These are phyloP conservation scores for Pilobolus umbonatus DNA, from an alignment of 192 early-diverging fungal species.

Conservation along the genomic window DNA sequence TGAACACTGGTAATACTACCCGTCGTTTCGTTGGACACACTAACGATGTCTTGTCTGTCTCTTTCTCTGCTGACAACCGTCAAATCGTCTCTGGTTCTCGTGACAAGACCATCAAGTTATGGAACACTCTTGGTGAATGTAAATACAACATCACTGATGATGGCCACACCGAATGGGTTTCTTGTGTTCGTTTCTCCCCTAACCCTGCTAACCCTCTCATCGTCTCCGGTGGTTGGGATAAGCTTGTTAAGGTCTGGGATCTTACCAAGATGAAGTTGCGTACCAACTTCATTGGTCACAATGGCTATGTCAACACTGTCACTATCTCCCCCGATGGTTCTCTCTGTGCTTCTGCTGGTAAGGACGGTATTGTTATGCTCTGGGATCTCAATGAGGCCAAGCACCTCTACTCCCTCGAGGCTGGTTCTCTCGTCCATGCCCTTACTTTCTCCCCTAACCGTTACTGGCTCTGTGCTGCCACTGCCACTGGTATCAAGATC, in stretches of 20 bases:
- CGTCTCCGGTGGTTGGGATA: constrained; percentile 98
- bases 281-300: constrained; percentile 99
- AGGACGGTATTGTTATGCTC: constrained; percentile 98
- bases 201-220: constrained; percentile 98
- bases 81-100: constrained; percentile 98
- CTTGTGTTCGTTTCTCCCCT: constrained; percentile 98
- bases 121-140: constrained; percentile 99
- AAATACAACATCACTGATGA: constrained; percentile 97
- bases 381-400: constrained; percentile 99
- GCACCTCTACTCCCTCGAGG: constrained; percentile 99
- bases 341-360: constrained; percentile 98
- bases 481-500: constrained; percentile 93
- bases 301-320: constrained; percentile 95
- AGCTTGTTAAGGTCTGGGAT: constrained; percentile 99
- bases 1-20: constrained; percentile 92
- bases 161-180: constrained; percentile 98
- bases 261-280: constrained; percentile 96
- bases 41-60: constrained; percentile 96
- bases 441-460: constrained; percentile 99
- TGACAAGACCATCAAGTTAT: constrained; percentile 99
- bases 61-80: constrained; percentile 99
- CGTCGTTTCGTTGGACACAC: constrained; percentile 96
- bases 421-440: constrained; percentile 92
- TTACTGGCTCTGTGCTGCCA: constrained; percentile 99
- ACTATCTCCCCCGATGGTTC: constrained; percentile 99